phyloP scores from a whole-genome alignment of 2,329 filamentous ascomycete species.

The Colletotrichum sp. region DNA sequence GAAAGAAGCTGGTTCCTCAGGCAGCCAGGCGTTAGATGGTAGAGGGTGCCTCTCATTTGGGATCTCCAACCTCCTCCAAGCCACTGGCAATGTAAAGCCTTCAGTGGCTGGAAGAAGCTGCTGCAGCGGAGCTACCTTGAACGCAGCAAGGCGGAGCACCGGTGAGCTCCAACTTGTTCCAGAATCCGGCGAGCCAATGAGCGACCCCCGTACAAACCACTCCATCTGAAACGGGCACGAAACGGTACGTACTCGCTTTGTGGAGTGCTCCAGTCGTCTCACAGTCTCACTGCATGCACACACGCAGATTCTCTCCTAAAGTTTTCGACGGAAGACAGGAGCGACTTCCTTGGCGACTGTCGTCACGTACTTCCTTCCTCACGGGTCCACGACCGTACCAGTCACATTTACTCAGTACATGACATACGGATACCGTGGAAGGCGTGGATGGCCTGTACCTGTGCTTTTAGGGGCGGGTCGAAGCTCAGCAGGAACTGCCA shows the following conservation, averaged over 20 bases:
- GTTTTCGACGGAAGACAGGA: neutral
- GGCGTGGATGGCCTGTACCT: neutral
- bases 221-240: conserved; percentile 18
- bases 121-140: neutral
- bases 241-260: neutral
- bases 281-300: no score
- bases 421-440: neutral
- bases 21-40: neutral
- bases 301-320: neutral
- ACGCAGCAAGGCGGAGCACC: neutral
- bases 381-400: neutral
- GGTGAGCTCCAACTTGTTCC: conserved; percentile 6
- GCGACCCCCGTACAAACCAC: neutral
- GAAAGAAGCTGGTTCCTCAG: neutral
- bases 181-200: conserved; percentile 15
- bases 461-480: neutral
- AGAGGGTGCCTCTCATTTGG: neutral
- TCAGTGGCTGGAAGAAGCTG: neutral
- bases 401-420: neutral
- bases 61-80: neutral
- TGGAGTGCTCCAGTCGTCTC: neutral
- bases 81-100: neutral
- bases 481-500: neutral
- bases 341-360: neutral
- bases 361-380: neutral